Base-by-base conservation (phyloP, 2,329 filamentous ascomycete species). In the Trichoderma koningii region DNA sequence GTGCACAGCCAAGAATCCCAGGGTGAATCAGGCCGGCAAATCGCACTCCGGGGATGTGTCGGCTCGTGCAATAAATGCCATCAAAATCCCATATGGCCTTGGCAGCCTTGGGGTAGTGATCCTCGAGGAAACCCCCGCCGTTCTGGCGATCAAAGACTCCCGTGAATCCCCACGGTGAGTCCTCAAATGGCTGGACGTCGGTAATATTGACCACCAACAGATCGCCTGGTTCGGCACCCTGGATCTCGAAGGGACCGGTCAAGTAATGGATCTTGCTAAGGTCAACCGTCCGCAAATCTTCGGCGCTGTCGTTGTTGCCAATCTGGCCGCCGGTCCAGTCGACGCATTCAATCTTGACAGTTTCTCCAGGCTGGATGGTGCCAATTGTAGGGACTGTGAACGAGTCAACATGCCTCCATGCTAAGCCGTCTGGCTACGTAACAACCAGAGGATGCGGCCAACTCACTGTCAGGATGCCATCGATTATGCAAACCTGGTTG, bases 21-120 rank as follows among this genome's bases (percentile, higher is more conserved):
- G 93, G 93, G 75, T 97, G 93, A 73, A 97, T 96, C 38, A 97
- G 82, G 0, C 93, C 92, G 0, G 93, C 87, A 74, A 97, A 97
- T 48, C 91, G 89, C 48, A 97, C 93, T 68, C 90, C 89, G 0
- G 92, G 92, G 67, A 95, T 92, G 75, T 97, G 93, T 17, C 93
- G 87, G 7, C 90, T 93, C 3, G 90, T 90, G 79, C 92, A 96
- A 78, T 91, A 82, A 55, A 83, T 82, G 68, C 82, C 82, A 60
- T 85, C 83, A 59, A 85, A 84, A 68, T 85, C 83, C 83, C 82
- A 85, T 69, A 85, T 85, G 1, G 83, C 82, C 66, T 89, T 89
- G 65, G 80, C 81, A 87, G 93, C 87, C 30, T 91, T 86, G 0
- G 92, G 93, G 71, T 96, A 97, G 30, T 92, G 83, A 73, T 96